A percentile compares a stretch with the other conserved stretches of the same genome.
phyloP scores from a whole-genome alignment of 1,284 basidiomycete species.

The Amylostereum areolatum region DNA sequence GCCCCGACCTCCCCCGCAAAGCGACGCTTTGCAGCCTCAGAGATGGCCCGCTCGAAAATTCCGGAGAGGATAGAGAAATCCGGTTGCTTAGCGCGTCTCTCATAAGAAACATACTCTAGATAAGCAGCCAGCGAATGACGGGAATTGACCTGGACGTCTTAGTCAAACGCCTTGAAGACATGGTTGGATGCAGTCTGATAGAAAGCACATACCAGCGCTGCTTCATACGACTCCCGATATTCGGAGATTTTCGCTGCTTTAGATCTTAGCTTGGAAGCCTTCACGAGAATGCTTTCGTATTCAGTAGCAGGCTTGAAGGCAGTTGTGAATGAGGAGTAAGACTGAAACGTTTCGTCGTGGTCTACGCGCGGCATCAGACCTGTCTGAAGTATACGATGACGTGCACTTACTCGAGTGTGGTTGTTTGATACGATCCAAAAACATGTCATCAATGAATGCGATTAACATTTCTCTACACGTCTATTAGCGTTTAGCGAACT shows the following conservation, averaged over 20 bases:
- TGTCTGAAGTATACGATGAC: neutral
- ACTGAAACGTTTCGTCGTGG: conserved; percentile 73
- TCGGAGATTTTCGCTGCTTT: conserved; percentile 56
- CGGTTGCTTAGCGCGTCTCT: conserved; percentile 58
- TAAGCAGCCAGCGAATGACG: conserved; percentile 54
- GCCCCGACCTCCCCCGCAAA: conserved; percentile 46
- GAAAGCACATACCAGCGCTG: conserved; percentile 40
- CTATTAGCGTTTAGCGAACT: no score
- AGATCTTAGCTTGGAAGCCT: conserved; percentile 66
- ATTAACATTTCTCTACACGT: conserved; percentile 36
- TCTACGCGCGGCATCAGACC: conserved; percentile 28
- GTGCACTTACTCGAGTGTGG: conserved; percentile 57
- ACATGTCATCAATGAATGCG: conserved; percentile 41
- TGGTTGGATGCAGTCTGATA: conserved; percentile 1
- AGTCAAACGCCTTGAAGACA: conserved; percentile 4
- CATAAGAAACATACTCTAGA: conserved; percentile 56
- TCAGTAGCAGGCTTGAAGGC: conserved; percentile 62
- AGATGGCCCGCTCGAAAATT: conserved; percentile 76
- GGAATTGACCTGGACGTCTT: conserved; percentile 31
- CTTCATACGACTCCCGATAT: conserved; percentile 57
- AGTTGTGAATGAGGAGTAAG: conserved; percentile 85
- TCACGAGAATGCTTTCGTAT: conserved; percentile 73
- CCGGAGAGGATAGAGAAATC: conserved; percentile 55
- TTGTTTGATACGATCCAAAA: conserved; percentile 55
- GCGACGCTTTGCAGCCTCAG: conserved; percentile 56